Evolutionary conservation across 768 basidiomycete genomes (phyloP), one percentile per base, ranked within the genome.

Genomic region (Amanita inopinata): DNA sequence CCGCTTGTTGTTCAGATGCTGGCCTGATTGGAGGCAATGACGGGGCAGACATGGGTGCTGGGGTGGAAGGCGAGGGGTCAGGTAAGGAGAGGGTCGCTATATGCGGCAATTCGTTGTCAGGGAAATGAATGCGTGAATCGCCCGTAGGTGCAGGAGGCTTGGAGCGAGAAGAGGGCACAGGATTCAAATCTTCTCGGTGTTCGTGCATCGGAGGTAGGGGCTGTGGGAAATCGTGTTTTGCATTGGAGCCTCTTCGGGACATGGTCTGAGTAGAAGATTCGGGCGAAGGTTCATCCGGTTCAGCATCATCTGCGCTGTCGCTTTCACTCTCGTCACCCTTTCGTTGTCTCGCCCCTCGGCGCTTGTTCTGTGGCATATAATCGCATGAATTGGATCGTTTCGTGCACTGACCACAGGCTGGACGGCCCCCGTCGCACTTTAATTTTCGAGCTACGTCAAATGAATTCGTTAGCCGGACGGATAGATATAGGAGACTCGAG

Each of bases 371-470:
- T 11, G 79, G 76, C 74, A 77, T 78, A 51, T 89, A 90, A 55
- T 88, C 86, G 59, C 87, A 90, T 11, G 76, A 62, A 51, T 87
- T 78, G 35, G 73, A 74, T 37, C 87, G 77, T 60, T 89, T 88
- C 47, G 78, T 63, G 56, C 87, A 90, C 57, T 90, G 87, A 35
- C 76, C 68, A 56, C 87, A 90, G 10, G 85, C 81, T 5, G 87
- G 87, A 37, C 83, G 76, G 31, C 81, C 83, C 38, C 87, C 87
- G 53, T 90, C 87, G 59, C 87, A 90, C 66, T 89, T 89, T 32
- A 90, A 70, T 64, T 90, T 90, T 47, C 87, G 78, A 38, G 86
- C 87, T 89, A 60, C 40, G 53, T 50, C 52, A 15, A 40, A 38
- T 43, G 35, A 42, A 32, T 54, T 53, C 19, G 46, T 51, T 20